Evolutionary conservation across 2,329 filamentous ascomycete genomes (phyloP).

Genomic region (Colletotrichum tabaci): DNA sequence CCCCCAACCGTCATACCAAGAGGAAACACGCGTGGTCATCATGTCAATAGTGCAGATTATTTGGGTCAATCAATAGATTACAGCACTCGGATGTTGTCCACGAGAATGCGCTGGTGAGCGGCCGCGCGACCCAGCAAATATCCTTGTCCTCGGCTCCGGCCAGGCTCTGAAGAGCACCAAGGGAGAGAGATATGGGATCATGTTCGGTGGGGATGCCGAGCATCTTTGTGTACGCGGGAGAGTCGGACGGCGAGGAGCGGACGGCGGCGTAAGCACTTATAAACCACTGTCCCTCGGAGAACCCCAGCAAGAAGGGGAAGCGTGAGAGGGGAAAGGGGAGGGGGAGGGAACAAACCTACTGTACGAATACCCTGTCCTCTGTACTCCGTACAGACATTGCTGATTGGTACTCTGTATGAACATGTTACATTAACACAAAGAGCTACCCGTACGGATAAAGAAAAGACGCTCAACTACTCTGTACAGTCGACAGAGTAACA

Average conservation of each 20-base stretch:
- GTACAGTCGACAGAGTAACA: no score
- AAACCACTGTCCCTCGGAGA: neutral
- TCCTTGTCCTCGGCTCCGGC: constrained; percentile 24
- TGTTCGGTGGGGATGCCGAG: constrained; percentile 25
- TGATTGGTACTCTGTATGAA: no score
- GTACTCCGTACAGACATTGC: no score
- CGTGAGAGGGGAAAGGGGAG: no score
- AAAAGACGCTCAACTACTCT: no score
- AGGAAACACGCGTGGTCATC: neutral
- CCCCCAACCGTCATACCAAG: constrained; percentile 10
- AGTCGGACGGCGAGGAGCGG: neutral
- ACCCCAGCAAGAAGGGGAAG: no score
- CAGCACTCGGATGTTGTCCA: neutral
- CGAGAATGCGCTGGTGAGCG: constrained; percentile 12
- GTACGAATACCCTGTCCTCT: no score
- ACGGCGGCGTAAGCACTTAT: constrained; percentile 25
- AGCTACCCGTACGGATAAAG: no score
- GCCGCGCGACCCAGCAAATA: constrained; percentile 23
- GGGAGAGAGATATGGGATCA: neutral
- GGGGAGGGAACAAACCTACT: no score
- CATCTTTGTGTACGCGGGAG: neutral
- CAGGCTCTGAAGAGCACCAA: constrained; percentile 10
- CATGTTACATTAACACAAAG: no score
- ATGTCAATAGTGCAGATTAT: constrained; percentile 18
- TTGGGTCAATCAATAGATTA: constrained; percentile 4